Evolutionary conservation across 2,329 filamentous ascomycete genomes (phyloP), one percentile per base, ranked within the genome.

Genomic region (Fusarium austroafricanum): DNA sequence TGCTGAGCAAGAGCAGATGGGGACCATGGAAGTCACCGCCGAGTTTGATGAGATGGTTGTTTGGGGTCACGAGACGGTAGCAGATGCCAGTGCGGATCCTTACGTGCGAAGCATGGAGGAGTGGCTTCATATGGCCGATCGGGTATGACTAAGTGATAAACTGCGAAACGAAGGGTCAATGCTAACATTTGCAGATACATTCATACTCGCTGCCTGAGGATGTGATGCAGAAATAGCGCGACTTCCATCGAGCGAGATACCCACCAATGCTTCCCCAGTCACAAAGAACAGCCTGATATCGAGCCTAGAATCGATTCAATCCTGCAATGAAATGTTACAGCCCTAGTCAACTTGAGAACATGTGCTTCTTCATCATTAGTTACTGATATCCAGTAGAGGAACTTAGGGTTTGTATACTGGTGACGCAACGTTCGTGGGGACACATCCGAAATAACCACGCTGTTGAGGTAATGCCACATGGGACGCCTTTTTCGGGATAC

Each of bases 11-110:
- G 77, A 81, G 39, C 72, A 28, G 12, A 33, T 86, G 2, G 85
- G 88, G 11, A 83, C 83, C 20, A 80, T 95, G 70, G 85, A 91
- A 50, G 82, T 87, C 42, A 83, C 89, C 20, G 89, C 88, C 2
- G 83, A 83, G 17, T 97, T 97, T 75, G 88, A 93, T 9, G 84
- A 91, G 55, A 77, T 97, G 50, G 80, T 93, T 5, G 84, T 97
- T n/a, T 98, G 94, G 94, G 90, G 87, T 0, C 94, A 97, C 77
- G 94, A 96, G 70, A 78, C 81, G 2, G 72, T 87, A 49, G 89
- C 89, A 8, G 88, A 90, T 61, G 83, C 83, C 1, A 83, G 83
- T 28, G 80, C 80, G 8, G 93, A 97, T 78, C 82, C 86, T 2
- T 96, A 93, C 76, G 82, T 92, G 6, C 90, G 91, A 75, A 89